Percentiles rank a stretch among this genome's conserved stretches.
phyloP scores from a whole-genome alignment of 2,329 filamentous ascomycete species.

The Ramichloridium luteum region DNA sequence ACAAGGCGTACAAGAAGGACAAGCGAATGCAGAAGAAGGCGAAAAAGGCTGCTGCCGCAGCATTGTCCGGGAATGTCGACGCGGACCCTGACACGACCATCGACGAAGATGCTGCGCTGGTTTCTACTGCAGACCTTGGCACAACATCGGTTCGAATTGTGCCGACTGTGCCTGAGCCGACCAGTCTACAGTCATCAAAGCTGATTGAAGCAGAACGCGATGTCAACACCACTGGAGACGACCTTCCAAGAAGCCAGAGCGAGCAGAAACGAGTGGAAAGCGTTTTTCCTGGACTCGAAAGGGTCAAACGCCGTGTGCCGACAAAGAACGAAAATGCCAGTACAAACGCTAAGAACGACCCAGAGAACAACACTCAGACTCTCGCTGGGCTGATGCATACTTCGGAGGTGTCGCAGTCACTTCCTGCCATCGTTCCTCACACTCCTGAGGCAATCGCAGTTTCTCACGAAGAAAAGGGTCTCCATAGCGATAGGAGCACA shows the following conservation, averaged over 20 bases:
- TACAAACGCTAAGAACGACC: conserved; percentile 1
- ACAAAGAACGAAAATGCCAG: conserved; percentile 3
- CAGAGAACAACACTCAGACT: background rate
- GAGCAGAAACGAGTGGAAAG: conserved; percentile 12
- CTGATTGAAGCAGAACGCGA: conserved; percentile 6
- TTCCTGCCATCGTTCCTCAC: conserved; percentile 11
- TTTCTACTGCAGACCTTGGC: no score
- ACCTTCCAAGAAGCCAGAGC: conserved; percentile 3
- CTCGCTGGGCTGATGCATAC: conserved; percentile 13
- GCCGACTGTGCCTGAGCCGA: no score
- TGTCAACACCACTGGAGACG: conserved; percentile 1
- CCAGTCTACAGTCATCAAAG: conserved; percentile 11
- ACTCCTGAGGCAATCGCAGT: conserved; percentile 4
- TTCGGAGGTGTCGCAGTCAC: conserved; percentile 17
- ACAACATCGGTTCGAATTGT: no score
- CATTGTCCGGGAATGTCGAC: conserved; percentile 10
- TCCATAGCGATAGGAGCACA: no score
- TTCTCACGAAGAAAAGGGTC: no score
- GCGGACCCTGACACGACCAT: no score
- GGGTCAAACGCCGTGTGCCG: conserved; percentile 15
- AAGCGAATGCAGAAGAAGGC: conserved; percentile 23
- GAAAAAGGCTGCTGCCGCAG: conserved; percentile 13
- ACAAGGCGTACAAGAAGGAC: conserved; percentile 24
- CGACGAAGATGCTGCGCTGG: no score
- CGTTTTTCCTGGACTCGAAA: conserved; percentile 15